Percentiles rank a stretch among this genome's conserved stretches.
Evolutionary conservation across 129 eudicot species (phyloP).

Genomic region (Glebionis coronaria): DNA sequence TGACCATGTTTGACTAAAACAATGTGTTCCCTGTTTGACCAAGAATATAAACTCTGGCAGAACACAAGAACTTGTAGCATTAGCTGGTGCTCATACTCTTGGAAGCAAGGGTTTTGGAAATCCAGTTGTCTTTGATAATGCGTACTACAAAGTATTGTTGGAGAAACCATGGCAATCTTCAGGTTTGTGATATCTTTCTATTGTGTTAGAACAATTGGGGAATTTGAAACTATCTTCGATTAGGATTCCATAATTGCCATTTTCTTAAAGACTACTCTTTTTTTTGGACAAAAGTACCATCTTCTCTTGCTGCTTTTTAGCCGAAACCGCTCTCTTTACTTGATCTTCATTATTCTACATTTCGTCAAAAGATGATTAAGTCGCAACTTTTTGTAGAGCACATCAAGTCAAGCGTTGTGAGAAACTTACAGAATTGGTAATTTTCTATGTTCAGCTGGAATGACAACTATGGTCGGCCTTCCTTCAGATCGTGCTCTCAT

Average conservation of each 20-base stretch:
- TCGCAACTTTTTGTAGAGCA: background rate
- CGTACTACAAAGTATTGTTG: conserved; percentile 82
- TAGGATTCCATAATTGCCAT: background rate
- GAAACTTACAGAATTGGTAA: background rate
- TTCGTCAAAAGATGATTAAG: background rate
- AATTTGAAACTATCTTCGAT: background rate
- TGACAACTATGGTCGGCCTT: conserved; percentile 88
- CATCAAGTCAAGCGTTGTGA: background rate
- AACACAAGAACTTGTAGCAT: conserved; percentile 85
- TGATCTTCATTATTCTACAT: background rate
- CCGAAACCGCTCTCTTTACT: background rate
- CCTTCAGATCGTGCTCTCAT: conserved; percentile 88
- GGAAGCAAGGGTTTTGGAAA: conserved; percentile 97
- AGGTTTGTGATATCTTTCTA: conserved; percentile 42
- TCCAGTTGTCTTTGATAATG: conserved; percentile 72
- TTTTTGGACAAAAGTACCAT: background rate
- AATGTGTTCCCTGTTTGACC: background rate
- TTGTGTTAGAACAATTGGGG: too few relatives aligned
- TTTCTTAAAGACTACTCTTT: background rate
- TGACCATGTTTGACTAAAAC: conserved; percentile 22
- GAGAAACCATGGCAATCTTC: conserved; percentile 83
- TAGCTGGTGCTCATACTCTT: conserved; percentile 97
- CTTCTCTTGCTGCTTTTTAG: too few relatives aligned
- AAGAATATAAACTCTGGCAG: conserved; percentile 33
- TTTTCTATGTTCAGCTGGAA: conserved; percentile 43